Evolutionary conservation across 441 rosid species (phyloP), one percentile per base, ranked within the genome.

Genomic region (Pelargonium cotyledonis): DNA sequence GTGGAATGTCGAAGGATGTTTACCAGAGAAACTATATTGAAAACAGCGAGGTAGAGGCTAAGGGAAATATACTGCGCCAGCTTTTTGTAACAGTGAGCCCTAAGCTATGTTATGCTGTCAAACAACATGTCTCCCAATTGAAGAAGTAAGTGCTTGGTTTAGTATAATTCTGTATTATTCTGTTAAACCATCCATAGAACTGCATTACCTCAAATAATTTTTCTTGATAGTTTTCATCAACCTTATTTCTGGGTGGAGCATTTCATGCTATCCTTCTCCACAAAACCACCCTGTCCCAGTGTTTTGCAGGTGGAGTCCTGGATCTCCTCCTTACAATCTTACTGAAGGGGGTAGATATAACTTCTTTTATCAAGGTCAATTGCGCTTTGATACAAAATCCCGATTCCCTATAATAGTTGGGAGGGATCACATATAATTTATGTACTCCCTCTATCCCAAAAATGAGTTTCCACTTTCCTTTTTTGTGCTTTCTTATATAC

Each of bases 51-150:
- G 68, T 44, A 53, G 80, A 73, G 29, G 62, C 68, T 14, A 66
- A 66, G 58, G 29, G 41, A 0, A 26, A 41, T 29, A 61, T 18
- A 16, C 65, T 82, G 78, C 81, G 69, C 29, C 90, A 88, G 68
- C 80, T 85, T 61, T 87, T 84, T 72, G 84, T 84, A 26, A 84
- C 86, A 0, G 84, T 83, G 46, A 85, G 82, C 72, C 75, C 80
- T 1, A 84, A 72, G 70, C 78, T 85, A 3, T 88, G 90, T 76
- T 72, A 65, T 65, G 87, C 80, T 10, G 80, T 85, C 18, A 82
- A 78, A 68, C 76, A 78, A n/a, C 85, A 82, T 12, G 65, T 85
- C 61, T 74, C 76, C 12, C 80, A 70, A 23, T 60, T 84, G 70
- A 80, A 81, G 81, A 83, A 85, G 90, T 84, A 65, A 0, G 80